Evolutionary conservation across 768 basidiomycete genomes (phyloP), one percentile per base, ranked within the genome.

Genomic region (Lanmaoa rubissima): DNA sequence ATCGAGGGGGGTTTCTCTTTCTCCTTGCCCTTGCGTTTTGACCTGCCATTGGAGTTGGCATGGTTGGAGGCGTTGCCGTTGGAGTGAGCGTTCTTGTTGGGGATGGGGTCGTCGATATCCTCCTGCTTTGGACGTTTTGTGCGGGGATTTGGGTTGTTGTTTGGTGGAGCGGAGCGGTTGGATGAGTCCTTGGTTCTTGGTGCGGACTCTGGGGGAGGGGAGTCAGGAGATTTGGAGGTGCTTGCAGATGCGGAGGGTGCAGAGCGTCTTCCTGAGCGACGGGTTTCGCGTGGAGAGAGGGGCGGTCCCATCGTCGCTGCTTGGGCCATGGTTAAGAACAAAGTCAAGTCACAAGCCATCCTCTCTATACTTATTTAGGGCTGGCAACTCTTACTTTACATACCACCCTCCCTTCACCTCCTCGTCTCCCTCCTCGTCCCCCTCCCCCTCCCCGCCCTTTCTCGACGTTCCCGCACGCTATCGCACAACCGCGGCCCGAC

Each of bases 211-310:
- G 85, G 72, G 74, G 75, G 66, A 72, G 82, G 79, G 17, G 87
- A 87, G 72, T 87, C 86, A 63, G 89, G 86, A 24, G 87, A 89
- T 73, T 88, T 88, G 51, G 86, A 86, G 58, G 80, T 78, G 72
- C 83, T 84, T 32, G 84, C 79, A 19, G 87, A 88, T 31, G 78
- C 76, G 42, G 87, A 86, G 44, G 84, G 86, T 5, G 78, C 82
- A 55, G 86, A 85, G 55, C 88, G 88, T 64, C 89, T 77, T 42
- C 86, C 88, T 62, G 89, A 90, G 61, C 89, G 86, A 64, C 89
- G 79, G 50, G 87, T 86, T 74, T 90, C 89, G 67, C 86, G 78
- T 41, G 87, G 88, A 55, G 88, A 88, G 48, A 86, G 79, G 7
- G 88, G 88, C 14, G 88, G 88, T 45, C 87, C 88, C 88, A 90